Evolutionary conservation across 1,284 basidiomycete species (phyloP).

Genomic region (Cerioporus squamosus): DNA sequence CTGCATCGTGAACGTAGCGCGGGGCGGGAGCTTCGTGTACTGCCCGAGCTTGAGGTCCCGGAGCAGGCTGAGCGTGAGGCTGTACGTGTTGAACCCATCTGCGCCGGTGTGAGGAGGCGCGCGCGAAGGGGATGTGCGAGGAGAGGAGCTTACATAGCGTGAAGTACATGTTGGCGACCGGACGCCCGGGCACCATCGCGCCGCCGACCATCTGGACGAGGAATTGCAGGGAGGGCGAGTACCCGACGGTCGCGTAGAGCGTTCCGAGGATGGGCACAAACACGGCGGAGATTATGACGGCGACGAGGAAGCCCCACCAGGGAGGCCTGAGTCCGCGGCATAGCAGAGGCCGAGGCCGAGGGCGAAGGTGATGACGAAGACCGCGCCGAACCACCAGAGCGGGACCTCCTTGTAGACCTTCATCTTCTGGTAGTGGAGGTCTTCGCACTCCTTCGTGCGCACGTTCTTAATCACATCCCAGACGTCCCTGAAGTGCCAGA

Average conservation of each 20-base stretch:
- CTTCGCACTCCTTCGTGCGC: slow-evolving; percentile 43
- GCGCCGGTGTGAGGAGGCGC: too few relatives aligned
- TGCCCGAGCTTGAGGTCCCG: slow-evolving; percentile 54
- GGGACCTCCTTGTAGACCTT: slow-evolving; percentile 82
- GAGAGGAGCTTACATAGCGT: slow-evolving; percentile 45
- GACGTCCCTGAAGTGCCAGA: slow-evolving; percentile 44
- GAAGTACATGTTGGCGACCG: slow-evolving; percentile 68
- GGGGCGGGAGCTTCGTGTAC: slow-evolving; percentile 67
- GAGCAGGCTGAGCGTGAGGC: slow-evolving; percentile 77
- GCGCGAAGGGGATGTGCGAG: too few relatives aligned
- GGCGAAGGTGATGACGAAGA: slow-evolving; percentile 65
- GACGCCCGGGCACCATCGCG: slow-evolving; percentile 44
- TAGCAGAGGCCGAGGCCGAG: slow-evolving; percentile 55
- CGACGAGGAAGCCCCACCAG: slow-evolving; percentile 50
- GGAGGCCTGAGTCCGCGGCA: slow-evolving; percentile 53
- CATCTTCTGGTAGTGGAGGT: slow-evolving; percentile 89
- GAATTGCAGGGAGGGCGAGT: slow-evolving; percentile 60
- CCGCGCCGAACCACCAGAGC: slow-evolving; percentile 70
- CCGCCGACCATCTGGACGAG: slow-evolving; percentile 36
- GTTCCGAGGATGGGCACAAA: slow-evolving; percentile 58
- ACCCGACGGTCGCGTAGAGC: slow-evolving; percentile 60
- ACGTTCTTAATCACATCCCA: slow-evolving; percentile 27
- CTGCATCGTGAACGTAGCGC: slow-evolving; percentile 63
- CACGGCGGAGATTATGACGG: slow-evolving; percentile 40
- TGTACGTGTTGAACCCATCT: slow-evolving; percentile 71